A percentile compares a stretch with the other conserved stretches of the same genome.
These are phyloP conservation scores for Phytophthora fragariae DNA, from an alignment of 352 stramenopile genomes.

Conservation along the genomic window DNA sequence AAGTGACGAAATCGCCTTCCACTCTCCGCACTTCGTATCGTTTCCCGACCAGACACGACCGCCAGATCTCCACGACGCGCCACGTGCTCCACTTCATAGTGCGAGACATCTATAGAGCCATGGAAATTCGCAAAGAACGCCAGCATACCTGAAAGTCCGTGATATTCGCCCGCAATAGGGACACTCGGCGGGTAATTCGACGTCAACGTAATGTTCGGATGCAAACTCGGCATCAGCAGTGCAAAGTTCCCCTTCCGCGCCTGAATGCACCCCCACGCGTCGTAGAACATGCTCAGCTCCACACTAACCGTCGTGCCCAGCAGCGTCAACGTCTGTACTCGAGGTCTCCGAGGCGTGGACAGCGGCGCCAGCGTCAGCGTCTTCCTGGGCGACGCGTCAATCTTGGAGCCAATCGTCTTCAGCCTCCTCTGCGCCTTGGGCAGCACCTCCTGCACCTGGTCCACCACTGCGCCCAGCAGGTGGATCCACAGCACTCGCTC, in stretches of 20 bases:
- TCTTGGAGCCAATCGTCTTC: slow-evolving; percentile 27
- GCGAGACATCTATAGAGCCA: slow-evolving; percentile 69
- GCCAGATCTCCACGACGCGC: slow-evolving; percentile 75
- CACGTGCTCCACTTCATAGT: slow-evolving; percentile 76
- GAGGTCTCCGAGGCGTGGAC: slow-evolving; percentile 28
- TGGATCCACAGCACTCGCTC: slow-evolving; percentile 82
- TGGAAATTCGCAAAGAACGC: slow-evolving; percentile 81
- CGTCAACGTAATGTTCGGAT: slow-evolving; percentile 80
- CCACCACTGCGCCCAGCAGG: slow-evolving; percentile 65
- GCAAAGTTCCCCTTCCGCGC: slow-evolving; percentile 83
- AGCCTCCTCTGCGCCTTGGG: slow-evolving; percentile 45
- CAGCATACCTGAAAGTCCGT: slow-evolving; percentile 67
- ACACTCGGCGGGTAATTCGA: slow-evolving; percentile 81
- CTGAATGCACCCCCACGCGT: slow-evolving; percentile 77
- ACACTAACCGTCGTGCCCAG: slow-evolving; percentile 63
- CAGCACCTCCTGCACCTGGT: slow-evolving; percentile 57
- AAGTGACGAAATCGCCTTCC: slow-evolving; percentile 80
- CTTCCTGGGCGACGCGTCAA: slow-evolving; percentile 30
- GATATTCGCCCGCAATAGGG: slow-evolving; percentile 75
- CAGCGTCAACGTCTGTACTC: slow-evolving; percentile 55
- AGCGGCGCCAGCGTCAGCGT: slow-evolving; percentile 28
- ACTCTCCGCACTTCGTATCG: slow-evolving; percentile 71
- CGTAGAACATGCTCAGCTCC: slow-evolving; percentile 76
- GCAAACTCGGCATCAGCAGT: slow-evolving; percentile 76
- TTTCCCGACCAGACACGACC: slow-evolving; percentile 83